Evolutionary conservation across 2,329 filamentous ascomycete species (phyloP).

Genomic region (Alternaria novae-zelandiae): DNA sequence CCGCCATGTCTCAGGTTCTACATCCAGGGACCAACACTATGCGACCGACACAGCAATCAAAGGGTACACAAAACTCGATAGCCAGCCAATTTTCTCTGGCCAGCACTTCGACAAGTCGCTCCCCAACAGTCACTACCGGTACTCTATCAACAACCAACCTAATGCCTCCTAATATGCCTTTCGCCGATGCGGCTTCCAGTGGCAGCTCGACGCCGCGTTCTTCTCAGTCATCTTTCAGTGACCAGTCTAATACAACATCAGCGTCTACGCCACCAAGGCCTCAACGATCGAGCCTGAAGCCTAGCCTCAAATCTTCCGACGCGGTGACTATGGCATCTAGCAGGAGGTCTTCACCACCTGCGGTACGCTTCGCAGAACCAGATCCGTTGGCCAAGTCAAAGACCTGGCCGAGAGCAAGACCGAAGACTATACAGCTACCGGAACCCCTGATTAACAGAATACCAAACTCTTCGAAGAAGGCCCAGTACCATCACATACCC

Average conservation of each 20-base stretch:
- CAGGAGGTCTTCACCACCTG: conserved; percentile 25
- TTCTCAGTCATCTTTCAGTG: conserved; percentile 20
- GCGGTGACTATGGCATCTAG: conserved; percentile 16
- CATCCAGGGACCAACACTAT: conserved; percentile 20
- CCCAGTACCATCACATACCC: conserved; percentile 9
- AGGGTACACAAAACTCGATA: conserved; percentile 22
- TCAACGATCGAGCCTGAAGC: conserved; percentile 29
- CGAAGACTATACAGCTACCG: conserved; percentile 3
- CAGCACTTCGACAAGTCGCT: conserved; percentile 11
- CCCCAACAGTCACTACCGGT: not conserved
- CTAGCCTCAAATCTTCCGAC: conserved; percentile 26
- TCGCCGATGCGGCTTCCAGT: conserved; percentile 19
- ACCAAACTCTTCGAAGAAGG: conserved; percentile 9
- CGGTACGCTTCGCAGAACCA: conserved; percentile 34
- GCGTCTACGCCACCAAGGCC: conserved; percentile 11
- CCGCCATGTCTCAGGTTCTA: conserved; percentile 26
- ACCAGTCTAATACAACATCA: conserved; percentile 27
- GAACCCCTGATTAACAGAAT: conserved; percentile 9
- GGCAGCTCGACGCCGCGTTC: conserved; percentile 26
- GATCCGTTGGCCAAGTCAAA: conserved; percentile 16
- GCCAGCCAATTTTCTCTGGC: conserved; percentile 1
- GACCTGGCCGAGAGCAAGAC: conserved; percentile 1
- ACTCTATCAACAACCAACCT: not conserved
- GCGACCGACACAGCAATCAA: conserved; percentile 23
- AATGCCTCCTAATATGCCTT: conserved; percentile 9